Base-by-base conservation (phyloP, 306 rosid species). In the Senna siamea region DNA sequence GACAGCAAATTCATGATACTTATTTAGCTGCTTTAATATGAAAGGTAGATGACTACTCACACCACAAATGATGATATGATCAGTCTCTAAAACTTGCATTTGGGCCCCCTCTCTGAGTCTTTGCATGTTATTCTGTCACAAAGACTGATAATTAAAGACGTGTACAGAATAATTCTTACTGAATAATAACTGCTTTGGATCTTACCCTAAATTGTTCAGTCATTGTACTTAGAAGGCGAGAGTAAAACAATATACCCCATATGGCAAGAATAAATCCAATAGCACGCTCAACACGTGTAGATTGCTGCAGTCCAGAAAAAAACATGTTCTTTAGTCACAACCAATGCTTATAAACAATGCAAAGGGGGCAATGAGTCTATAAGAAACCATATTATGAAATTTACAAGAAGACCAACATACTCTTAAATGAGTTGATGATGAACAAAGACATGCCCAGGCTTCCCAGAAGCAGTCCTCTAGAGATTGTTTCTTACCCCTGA, bases 391-490 rank as follows among this genome's bases (percentile, higher is more conserved):
- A 74, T 34, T 30, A 75, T 43, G 51, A 75, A 72, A 43, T 71
- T 78, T 28, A 82, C 68, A 74, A 56, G 71, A 61, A 55, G 32
- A 43, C 19, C 17, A 73, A 69, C 85, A 69, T 82, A 94, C 99
- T 76, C 54, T 92, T 82, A 94, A 79, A 86, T 94, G 96, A 65
- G 96, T 90, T 53, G 99, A 87, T 15, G 99, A 88, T 20, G 95
- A 84, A 76, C 88, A 81, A 10, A 94, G 92, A 62, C 99, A 94
- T 73, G 98, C 99, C 99, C 99, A 94, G 22, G 99, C 99, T 81
- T 94, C 99, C 99, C 99, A 94, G 56, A 89, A 75, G 88, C 99
- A 94, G 76, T 94, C 98, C 83, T 92, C 99, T 70, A 94, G 82
- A 80, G 99, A 71, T 13, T 81, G 90, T 8, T 79, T 62, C 55